Percentiles rank a stretch among this genome's conserved stretches.
These are phyloP conservation scores for Chlorella sp. DNA, from an alignment of 139 green algal species.

Conservation along the genomic window DNA sequence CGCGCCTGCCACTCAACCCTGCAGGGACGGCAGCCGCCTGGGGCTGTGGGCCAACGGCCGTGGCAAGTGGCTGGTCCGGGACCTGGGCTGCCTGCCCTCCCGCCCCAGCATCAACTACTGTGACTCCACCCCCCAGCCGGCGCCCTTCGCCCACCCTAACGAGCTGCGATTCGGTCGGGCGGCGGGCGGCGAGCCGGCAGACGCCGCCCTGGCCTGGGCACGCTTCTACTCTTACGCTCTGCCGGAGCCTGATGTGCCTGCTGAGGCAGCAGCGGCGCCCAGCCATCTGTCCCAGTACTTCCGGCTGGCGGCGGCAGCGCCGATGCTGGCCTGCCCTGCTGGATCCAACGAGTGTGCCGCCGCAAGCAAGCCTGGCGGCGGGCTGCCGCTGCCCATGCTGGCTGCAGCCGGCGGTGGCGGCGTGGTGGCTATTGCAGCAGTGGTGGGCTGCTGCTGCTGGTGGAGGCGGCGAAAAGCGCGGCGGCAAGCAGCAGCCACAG, in stretches of 20 bases:
- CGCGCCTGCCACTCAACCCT: no score
- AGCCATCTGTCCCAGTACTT: background rate
- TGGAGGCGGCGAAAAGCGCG: background rate
- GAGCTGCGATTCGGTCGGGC: background rate
- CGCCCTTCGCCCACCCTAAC: background rate
- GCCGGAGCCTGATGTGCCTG: background rate
- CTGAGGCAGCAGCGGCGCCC: background rate
- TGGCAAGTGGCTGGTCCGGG: background rate
- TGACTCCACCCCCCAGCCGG: background rate
- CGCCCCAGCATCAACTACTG: slow-evolving; percentile 8
- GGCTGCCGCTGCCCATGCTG: slow-evolving; percentile 19
- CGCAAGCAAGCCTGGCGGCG: background rate
- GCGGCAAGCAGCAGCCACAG: background rate
- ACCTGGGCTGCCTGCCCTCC: background rate
- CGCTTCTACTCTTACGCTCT: slow-evolving; percentile 7
- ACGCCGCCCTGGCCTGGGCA: background rate
- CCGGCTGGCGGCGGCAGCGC: background rate
- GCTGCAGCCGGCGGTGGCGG: background rate
- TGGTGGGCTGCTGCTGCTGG: background rate
- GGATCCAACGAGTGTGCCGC: no score
- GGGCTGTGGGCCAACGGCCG: slow-evolving; percentile 15
- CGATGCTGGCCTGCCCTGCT: no score
- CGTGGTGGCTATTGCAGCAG: background rate
- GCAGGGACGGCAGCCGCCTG: slow-evolving; percentile 4
- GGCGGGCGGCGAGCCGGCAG: background rate